Base-by-base conservation (phyloP, 2,329 filamentous ascomycete genomes). In the Penicillium sp. region DNA sequence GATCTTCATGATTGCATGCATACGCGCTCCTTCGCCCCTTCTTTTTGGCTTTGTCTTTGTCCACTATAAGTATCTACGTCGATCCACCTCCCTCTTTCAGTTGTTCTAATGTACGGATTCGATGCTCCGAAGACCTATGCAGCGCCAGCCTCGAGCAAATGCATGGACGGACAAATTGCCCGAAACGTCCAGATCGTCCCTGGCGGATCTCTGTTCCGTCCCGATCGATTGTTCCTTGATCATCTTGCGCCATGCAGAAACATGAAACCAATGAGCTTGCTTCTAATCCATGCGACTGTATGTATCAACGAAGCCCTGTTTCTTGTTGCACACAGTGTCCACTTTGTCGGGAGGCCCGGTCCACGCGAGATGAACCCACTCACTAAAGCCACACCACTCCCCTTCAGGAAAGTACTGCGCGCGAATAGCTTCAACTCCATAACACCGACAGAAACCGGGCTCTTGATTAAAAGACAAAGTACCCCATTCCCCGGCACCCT, bases 151-250 rank as follows among this genome's bases (percentile, higher is more conserved):
- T 47, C 22, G 29, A 38, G 29, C 10, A 7, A 7, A 46, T 55
- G 55, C 57, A 58, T 22, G 40, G 40, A 52, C 57, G 57, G 57
- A 53, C 40, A 54, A 54, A 56, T 57, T 56, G 13, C 57, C 56
- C 52, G 49, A 58, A 59, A 31, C 29, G 44, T 20, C n/a, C 13
- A 52, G 51, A 57, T 58, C 52, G 50, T 53, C 50, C 35, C 44
- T 51, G 47, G 40, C 24, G 40, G 46, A 45, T 43, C 58, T 51
- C 40, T 40, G 39, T 34, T 36, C 32, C 32, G 35, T 23, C 47
- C 50, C 50, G 50, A 58, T 55, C 51, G 47, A 51, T 32, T 23
- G 48, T 45, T 47, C 48, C 31, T 4, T 11, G 16, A 34, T 34
- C 31, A 8, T 18, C 14, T 34, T 11, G 16, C 9, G 26, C 26